These are phyloP conservation scores for Paragyromitra xinjiangensis DNA, from an alignment of 495 filamentous ascomycete species.

Conservation along the genomic window DNA sequence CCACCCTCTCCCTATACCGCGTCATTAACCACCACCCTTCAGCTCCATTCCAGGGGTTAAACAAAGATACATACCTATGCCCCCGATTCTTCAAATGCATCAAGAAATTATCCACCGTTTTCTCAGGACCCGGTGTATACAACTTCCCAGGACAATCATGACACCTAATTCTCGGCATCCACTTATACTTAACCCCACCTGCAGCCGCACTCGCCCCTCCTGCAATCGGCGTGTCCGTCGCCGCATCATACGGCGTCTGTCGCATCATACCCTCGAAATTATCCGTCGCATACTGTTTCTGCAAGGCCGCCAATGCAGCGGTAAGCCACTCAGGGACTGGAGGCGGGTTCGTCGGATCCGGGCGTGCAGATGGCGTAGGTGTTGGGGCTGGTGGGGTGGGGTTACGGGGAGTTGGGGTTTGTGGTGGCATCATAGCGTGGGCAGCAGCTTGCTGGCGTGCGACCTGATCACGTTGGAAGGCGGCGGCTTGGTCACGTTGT, in stretches of 20 bases:
- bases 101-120: constrained; percentile 65
- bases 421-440: constrained; percentile 39
- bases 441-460: constrained; percentile 62
- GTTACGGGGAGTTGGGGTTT: constrained; percentile 22
- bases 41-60: background rate
- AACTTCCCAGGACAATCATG: constrained; percentile 91
- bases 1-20: constrained; percentile 76
- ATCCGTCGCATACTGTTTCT: constrained; percentile 74
- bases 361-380: constrained; percentile 13
- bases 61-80: constrained; percentile 68
- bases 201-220: constrained; percentile 80
- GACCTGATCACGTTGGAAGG: constrained; percentile 57
- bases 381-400: constrained; percentile 25
- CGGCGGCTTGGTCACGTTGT: constrained; percentile 51
- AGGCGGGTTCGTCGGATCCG: constrained; percentile 58
- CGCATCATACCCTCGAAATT: constrained; percentile 88
- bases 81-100: constrained; percentile 59
- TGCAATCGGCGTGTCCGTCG: constrained; percentile 75
- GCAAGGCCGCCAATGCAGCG: constrained; percentile 70
- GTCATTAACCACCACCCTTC: constrained; percentile 64
- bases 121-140: constrained; percentile 86
- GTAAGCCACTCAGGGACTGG: constrained; percentile 79
- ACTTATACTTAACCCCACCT: constrained; percentile 71
- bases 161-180: constrained; percentile 84
- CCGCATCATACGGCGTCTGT: constrained; percentile 75